Base-by-base conservation (phyloP, 1,139 yeast genomes). In the Lodderomyces jiufengensis region DNA sequence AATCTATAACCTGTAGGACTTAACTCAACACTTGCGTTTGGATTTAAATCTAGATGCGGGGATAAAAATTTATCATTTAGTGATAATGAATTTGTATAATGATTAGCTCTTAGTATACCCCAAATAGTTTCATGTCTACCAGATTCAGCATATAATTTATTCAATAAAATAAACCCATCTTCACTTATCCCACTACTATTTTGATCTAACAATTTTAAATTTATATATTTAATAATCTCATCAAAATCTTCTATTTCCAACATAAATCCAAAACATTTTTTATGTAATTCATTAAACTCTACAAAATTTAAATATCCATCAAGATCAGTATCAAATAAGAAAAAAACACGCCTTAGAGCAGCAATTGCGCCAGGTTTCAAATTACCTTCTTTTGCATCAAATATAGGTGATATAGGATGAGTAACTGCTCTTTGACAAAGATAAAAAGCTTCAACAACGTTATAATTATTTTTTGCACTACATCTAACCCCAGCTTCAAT, bases 41-140 rank as follows among this genome's bases (percentile, higher is more conserved):
- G 72, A 5, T 90, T 81, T 0, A 90, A 88, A 37, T 86, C 95
- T 13, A 92, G 54, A 37, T 73, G 73, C 0, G 98, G 98, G 46
- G 74, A 78, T 18, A 92, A 59, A 37, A 87, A 81, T 40, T 76
- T 76, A 48, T 87, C 95, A 48, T 79, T 80, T 24, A 92, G 68
- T 1, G 96, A 87, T 9, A 92, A 63, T 0, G 97, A 88, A 52
- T 92, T 94, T 0, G 97, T 90, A 51, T 92, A 92, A 51, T 86
- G 85, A 57, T 85, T 92, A 1, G 88, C 76, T 37, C 98, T 61
- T 22, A 92, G 57, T 14, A 92, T 86, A 0, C 95, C 95, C 98
- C 98, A 92, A 0, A 87, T 83, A 0, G 97, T 90, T 55, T 92
- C 98, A 55, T 92, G 97, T 29, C 97, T 67, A 0, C 98, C 98